Evolutionary conservation across 2,329 filamentous ascomycete species (phyloP).

Genomic region (Hypoxylon sp.): DNA sequence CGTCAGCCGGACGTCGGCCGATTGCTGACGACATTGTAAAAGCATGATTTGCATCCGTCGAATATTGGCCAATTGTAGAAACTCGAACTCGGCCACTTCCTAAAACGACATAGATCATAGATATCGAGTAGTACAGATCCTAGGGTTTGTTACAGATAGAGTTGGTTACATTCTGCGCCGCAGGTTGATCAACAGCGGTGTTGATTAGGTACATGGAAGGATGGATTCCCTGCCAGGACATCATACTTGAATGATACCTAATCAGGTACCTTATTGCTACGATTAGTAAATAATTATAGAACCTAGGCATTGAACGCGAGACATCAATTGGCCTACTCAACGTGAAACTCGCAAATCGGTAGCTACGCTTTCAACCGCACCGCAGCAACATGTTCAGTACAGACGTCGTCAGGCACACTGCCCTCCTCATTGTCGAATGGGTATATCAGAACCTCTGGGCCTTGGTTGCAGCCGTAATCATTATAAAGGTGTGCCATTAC

Average conservation of each 20-base stretch:
- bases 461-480: constrained; percentile 6
- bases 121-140: neutral
- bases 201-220: neutral
- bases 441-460: constrained; percentile 3
- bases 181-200: neutral
- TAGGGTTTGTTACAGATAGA: neutral
- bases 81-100: constrained; percentile 20
- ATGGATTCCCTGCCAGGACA: neutral
- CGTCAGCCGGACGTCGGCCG: constrained; percentile 9
- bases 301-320: neutral
- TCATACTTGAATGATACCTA: neutral
- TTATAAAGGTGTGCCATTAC: constrained; percentile 11
- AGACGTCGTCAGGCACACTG: neutral
- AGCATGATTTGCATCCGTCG: constrained; percentile 1
- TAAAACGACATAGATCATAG: constrained; percentile 11
- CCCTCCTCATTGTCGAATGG: neutral
- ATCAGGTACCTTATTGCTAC: neutral
- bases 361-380: neutral
- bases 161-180: neutral
- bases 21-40: neutral
- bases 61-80: neutral
- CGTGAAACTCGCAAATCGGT: neutral
- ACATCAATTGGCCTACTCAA: neutral
- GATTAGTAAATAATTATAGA: neutral
- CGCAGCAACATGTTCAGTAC: constrained; percentile 10